These are phyloP conservation scores for Marasmius tenuissimus DNA, from an alignment of 1,284 basidiomycete species.

Conservation along the genomic window DNA sequence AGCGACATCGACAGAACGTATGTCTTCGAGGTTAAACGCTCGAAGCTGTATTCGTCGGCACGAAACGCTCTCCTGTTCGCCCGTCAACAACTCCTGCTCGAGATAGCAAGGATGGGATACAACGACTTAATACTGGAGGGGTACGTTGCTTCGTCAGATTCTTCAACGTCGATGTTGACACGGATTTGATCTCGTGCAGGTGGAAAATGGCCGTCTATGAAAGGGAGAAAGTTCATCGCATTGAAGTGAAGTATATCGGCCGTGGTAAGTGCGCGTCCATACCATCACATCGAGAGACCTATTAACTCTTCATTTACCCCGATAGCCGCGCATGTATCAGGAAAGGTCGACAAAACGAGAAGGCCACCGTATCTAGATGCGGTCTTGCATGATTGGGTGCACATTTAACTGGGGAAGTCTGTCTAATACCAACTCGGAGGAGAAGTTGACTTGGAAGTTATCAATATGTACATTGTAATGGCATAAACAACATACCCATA, in stretches of 20 bases:
- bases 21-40: constrained; percentile 57
- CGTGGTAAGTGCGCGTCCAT: constrained; percentile 41
- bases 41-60: constrained; percentile 37
- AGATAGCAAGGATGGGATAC: constrained; percentile 54
- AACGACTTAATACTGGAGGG: constrained; percentile 69
- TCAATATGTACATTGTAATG: no score
- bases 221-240: constrained; percentile 56
- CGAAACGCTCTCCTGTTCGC: constrained; percentile 61
- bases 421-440: background rate
- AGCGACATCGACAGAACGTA: constrained; percentile 58
- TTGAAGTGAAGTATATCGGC: constrained; percentile 69
- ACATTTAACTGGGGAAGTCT: background rate
- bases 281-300: background rate
- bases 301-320: constrained; percentile 2
- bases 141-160: constrained; percentile 34
- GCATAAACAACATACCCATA: background rate
- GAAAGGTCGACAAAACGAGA: constrained; percentile 38
- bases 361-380: constrained; percentile 64
- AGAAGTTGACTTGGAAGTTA: background rate
- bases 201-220: constrained; percentile 70
- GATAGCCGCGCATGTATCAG: constrained; percentile 52
- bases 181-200: constrained; percentile 34
- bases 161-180: constrained; percentile 6
- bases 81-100: constrained; percentile 58
- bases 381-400: constrained; percentile 43